Percentiles rank a stretch among this genome's conserved stretches.
Evolutionary conservation across 768 basidiomycete genomes (phyloP).

Genomic region (Serpula lacrymans): DNA sequence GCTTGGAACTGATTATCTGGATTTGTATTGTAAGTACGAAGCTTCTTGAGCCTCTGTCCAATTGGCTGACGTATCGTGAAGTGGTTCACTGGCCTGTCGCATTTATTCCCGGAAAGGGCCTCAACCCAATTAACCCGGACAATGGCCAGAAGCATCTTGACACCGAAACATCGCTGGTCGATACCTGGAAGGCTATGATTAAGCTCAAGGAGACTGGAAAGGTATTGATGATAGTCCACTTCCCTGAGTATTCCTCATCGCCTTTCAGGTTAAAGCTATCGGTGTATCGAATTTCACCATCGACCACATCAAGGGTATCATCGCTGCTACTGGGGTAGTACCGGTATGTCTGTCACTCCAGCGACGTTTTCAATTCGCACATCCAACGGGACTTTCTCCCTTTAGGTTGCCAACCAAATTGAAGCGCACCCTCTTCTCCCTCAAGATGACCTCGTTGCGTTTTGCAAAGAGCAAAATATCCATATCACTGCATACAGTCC

Average conservation of each 20-base stretch:
- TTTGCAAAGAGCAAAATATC: constrained; percentile 66
- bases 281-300: constrained; percentile 85
- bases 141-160: constrained; percentile 56
- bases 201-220: constrained; percentile 65
- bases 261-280: constrained; percentile 53
- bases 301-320: constrained; percentile 62
- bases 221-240: constrained; percentile 31
- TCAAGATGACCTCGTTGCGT: constrained; percentile 70
- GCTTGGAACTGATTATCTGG: constrained; percentile 73
- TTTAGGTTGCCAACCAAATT: constrained; percentile 69
- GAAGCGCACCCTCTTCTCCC: constrained; percentile 80
- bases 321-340: constrained; percentile 64
- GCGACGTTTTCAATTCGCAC: not conserved
- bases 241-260: not conserved
- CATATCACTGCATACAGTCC: constrained; percentile 72
- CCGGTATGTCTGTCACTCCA: constrained; percentile 44
- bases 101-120: constrained; percentile 55
- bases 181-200: constrained; percentile 83
- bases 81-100: constrained; percentile 81
- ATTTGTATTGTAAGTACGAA: constrained; percentile 63
- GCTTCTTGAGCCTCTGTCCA: not conserved
- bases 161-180: constrained; percentile 54
- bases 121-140: constrained; percentile 49
- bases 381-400: constrained; percentile 2
- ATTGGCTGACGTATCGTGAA: constrained; percentile 23